Base-by-base conservation (phyloP, 192 early-diverging fungal species). In the Coemansia sp. region DNA sequence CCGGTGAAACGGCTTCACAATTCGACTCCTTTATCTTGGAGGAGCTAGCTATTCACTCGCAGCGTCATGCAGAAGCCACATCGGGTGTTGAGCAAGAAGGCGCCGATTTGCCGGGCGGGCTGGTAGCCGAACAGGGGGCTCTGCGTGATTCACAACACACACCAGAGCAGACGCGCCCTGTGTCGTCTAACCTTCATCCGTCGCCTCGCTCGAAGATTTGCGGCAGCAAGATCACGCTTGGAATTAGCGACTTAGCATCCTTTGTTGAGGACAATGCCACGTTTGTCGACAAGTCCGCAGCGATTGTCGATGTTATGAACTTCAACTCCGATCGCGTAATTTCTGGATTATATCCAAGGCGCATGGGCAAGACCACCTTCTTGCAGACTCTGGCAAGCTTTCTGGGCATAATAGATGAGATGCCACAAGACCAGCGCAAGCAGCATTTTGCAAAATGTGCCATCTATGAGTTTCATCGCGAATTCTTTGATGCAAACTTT, bases 271-370 rank as follows among this genome's bases (percentile, higher is more conserved):
- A 44, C 16, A 21, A 58, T 32, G 56, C 56, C 25, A 32, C 19
- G n/a, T 22, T 58, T n/a, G 56, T 58, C 18, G 56, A 44, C 34
- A 58, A 58, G 21, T 58, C 56, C 7, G 32, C 32, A 1, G 56
- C 56, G 4, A 58, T 58, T 22, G 5, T 44, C 10, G 56, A 58
- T 41, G 31, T 58, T 30, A 58, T 58, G 56, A 9, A 25, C 34
- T 14, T 21, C 7, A 44, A 44, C 5, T 3, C 31, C 7, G 56
- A 31, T 5, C 34, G 47, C 14, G 56, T 58, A 12, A 25, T 58
- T 58, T 12, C 56, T 44, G 56, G 56, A 58, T 21, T 58, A 21
- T 58, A 58, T 30, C 56, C 56, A 19, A 27, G 56, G 4, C 32
- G 56, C 5, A 58, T 44, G 34, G 56, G 56, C 7, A 58, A 58